These are phyloP conservation scores for Coemansia nantahalensis DNA, from an alignment of 192 early-diverging fungal genomes.

Conservation along the genomic window DNA sequence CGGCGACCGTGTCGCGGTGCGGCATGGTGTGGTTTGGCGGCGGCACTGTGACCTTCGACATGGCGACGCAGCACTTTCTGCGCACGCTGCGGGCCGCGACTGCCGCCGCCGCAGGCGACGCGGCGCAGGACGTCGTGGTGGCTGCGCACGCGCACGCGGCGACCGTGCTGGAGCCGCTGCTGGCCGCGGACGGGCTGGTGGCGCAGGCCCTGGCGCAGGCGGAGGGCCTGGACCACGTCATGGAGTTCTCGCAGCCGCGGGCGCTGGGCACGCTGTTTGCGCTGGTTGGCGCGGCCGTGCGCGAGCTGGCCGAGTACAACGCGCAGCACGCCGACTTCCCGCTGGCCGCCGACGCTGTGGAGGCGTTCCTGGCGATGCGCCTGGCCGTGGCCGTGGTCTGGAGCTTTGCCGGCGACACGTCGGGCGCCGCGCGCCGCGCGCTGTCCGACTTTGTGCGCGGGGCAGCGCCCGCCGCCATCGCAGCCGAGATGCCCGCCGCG, in stretches of 20 bases:
- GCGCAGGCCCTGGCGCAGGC: constrained; percentile 68
- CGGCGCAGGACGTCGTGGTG: not conserved
- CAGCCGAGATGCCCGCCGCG: constrained; percentile 35
- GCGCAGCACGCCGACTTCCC: constrained; percentile 93
- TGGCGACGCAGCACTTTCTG: constrained; percentile 84
- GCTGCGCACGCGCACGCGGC: constrained; percentile 74
- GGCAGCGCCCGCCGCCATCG: constrained; percentile 69
- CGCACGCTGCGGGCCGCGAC: constrained; percentile 63
- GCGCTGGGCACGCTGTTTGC: constrained; percentile 87
- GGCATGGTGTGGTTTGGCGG: constrained; percentile 99
- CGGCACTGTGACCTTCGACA: constrained; percentile 75
- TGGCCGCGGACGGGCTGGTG: constrained; percentile 75
- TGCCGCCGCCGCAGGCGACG: constrained; percentile 74
- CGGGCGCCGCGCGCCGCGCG: constrained; percentile 63
- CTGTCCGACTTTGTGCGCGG: constrained; percentile 83
- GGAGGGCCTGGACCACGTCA: constrained; percentile 82
- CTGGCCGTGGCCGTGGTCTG: constrained; percentile 82
- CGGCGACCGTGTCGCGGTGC: constrained; percentile 97
- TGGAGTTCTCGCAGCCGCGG: constrained; percentile 93
- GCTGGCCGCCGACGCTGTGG: constrained; percentile 70
- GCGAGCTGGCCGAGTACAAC: constrained; percentile 87
- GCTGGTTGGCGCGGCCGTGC: constrained; percentile 83
- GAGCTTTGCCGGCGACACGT: constrained; percentile 93
- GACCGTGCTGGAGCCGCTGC: constrained; percentile 64
- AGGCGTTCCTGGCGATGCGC: constrained; percentile 79